Evolutionary conservation across 257 asterid genomes (phyloP).

Genomic region (Forsythia suspensa): DNA sequence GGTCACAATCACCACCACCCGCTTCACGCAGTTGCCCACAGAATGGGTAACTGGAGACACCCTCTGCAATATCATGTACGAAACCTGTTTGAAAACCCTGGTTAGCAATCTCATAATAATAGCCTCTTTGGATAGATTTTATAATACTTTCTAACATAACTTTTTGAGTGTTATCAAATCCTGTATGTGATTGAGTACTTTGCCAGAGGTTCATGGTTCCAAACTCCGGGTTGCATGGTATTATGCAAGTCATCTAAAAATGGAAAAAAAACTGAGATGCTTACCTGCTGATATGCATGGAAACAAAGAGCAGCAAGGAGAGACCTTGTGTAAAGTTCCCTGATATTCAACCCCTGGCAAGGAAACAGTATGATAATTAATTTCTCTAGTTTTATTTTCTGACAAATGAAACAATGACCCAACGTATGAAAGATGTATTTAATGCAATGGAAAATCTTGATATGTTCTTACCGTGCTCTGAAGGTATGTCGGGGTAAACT

Average conservation of each 20-base stretch:
- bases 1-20: conserved; percentile 58
- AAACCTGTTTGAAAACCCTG: conserved; percentile 36
- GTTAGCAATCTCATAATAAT: conserved; percentile 5
- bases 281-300: conserved; percentile 63
- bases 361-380: conserved; percentile 4
- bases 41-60: conserved; percentile 62
- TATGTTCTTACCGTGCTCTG: conserved; percentile 44
- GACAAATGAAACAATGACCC: background rate
- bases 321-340: conserved; percentile 44
- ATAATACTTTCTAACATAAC: background rate
- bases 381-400: background rate
- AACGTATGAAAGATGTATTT: background rate
- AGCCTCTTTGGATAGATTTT: background rate
- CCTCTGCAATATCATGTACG: conserved; percentile 59
- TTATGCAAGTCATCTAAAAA: background rate
- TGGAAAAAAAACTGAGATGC: background rate
- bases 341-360: conserved; percentile 42
- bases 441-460: background rate
- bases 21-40: conserved; percentile 59
- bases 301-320: conserved; percentile 54
- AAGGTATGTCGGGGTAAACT: conserved; percentile 51
- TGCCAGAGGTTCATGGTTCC: background rate
- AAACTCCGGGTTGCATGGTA: background rate
- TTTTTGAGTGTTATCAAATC: background rate
- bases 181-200: background rate